Conservation (phyloP, 352 stramenopile species). For the Phytophthora sp. region DNA sequence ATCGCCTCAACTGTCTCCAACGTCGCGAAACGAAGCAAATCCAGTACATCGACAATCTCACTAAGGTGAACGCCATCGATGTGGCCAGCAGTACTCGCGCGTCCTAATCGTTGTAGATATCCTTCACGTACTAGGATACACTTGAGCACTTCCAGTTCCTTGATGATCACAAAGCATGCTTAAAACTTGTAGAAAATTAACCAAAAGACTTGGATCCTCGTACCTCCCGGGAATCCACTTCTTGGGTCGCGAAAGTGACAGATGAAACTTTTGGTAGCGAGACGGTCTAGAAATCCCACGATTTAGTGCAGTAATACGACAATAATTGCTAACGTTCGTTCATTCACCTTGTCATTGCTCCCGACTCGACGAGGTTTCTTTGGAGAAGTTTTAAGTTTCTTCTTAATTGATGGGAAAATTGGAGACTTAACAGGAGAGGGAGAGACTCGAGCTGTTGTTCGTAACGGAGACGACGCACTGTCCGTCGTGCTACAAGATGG, state of each 20-base stretch:
- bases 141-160: constrained; percentile 91
- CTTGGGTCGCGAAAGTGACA: constrained; percentile 34
- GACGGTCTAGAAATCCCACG: constrained; percentile 16
- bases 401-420: constrained; percentile 39
- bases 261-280: constrained; percentile 52
- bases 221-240: constrained; percentile 65
- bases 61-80: constrained; percentile 62
- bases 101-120: constrained; percentile 79
- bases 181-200: too few relatives aligned
- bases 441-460: constrained; percentile 5
- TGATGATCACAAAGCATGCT: too few relatives aligned
- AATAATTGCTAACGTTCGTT: too few relatives aligned
- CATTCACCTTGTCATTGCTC: constrained; percentile 29
- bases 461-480: constrained; percentile 15
- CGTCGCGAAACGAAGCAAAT: constrained; percentile 85
- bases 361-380: constrained; percentile 16
- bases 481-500: not conserved
- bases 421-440: constrained; percentile 6
- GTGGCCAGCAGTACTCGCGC: constrained; percentile 48
- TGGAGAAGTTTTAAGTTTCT: constrained; percentile 19
- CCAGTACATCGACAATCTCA: constrained; percentile 84
- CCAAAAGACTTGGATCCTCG: too few relatives aligned
- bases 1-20: constrained; percentile 91
- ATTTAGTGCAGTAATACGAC: too few relatives aligned
- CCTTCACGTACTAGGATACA: constrained; percentile 90